These are phyloP conservation scores for Kernera saxatilis DNA, from an alignment of 345 rosid genomes.

Conservation along the genomic window DNA sequence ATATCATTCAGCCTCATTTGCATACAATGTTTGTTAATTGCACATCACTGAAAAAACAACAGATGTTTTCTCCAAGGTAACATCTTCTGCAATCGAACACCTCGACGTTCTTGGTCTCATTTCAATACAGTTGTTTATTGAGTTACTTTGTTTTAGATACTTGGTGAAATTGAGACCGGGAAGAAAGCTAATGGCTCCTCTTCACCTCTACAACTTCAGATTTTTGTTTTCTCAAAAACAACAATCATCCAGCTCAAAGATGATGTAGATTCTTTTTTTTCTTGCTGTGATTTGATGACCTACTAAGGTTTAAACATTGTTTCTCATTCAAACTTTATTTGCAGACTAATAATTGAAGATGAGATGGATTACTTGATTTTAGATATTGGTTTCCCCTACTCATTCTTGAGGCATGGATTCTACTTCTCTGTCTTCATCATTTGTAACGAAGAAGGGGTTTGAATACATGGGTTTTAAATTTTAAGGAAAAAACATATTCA, in stretches of 20 bases:
- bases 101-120: background rate
- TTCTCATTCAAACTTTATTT: background rate
- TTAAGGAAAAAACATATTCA: too few species aligned
- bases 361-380: slow-evolving; percentile 88
- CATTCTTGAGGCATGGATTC: too few species aligned
- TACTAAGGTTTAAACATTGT: background rate
- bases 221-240: slow-evolving; percentile 50
- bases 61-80: slow-evolving; percentile 76
- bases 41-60: slow-evolving; percentile 55
- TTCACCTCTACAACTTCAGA: slow-evolving; percentile 56
- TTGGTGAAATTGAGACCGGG: slow-evolving; percentile 32
- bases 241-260: slow-evolving; percentile 39
- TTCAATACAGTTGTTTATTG: slow-evolving; percentile 6
- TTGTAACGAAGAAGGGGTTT: too few species aligned
- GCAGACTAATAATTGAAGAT: slow-evolving; percentile 75
- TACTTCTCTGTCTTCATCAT: too few species aligned
- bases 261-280: slow-evolving; percentile 51
- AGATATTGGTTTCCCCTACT: too few species aligned
- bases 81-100: background rate
- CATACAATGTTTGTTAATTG: slow-evolving; percentile 73
- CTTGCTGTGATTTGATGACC: background rate
- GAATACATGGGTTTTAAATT: too few species aligned
- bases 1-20: slow-evolving; percentile 71
- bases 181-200: slow-evolving; percentile 36
- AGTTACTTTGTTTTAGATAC: slow-evolving; percentile 43